Base-by-base conservation (phyloP, 306 rosid genomes). In the Lathyrus sativus region DNA sequence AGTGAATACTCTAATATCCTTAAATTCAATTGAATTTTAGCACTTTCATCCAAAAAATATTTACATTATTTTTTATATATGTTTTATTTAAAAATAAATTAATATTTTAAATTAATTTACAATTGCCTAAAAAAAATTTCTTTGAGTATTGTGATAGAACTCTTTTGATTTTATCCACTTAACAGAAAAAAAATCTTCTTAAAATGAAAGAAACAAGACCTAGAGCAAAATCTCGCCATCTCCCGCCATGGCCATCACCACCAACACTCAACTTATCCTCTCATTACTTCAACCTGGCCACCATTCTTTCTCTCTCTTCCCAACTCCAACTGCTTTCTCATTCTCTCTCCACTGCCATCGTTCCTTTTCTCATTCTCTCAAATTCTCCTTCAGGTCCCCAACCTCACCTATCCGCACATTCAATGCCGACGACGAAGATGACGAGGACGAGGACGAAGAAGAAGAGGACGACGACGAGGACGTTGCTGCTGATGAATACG, bases 221-320 rank as follows among this genome's bases (percentile, higher is more conserved):
- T 3, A 71, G 65, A 18, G 17, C 56, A 22, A 76, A 74, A 46
- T 1, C 26, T 68, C 9, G 11, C 35, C 31, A 63, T 74, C 85
- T 89, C 96, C 96, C 98, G 98, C 98, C 96, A 89, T 89, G 82
- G 68, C 49, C 48, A 50, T 83, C 87, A 90, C 70, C 15, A 88
- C 85, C 83, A 85, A 62, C 80, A 35, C 80, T 4, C 56, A 54
- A 57, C 65, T 75, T 37, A 41, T 77, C 77, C 81, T 72, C 75
- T 39, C 85, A n/a, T 37, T 81, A 3, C 71, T 80, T 6, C 24
- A 65, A 3, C 77, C 73, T 9, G 50, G 76, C 0, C 58, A 10
- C 68, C 3, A 42, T 48, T 64, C 76, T 56, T 57, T 71, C 38
- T 44, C 78, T 29, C 76, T 70, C 60, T n/a, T 62, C 54, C 68